Evolutionary conservation across 768 basidiomycete genomes (phyloP).

Genomic region (Cyclocybe cylindracea): DNA sequence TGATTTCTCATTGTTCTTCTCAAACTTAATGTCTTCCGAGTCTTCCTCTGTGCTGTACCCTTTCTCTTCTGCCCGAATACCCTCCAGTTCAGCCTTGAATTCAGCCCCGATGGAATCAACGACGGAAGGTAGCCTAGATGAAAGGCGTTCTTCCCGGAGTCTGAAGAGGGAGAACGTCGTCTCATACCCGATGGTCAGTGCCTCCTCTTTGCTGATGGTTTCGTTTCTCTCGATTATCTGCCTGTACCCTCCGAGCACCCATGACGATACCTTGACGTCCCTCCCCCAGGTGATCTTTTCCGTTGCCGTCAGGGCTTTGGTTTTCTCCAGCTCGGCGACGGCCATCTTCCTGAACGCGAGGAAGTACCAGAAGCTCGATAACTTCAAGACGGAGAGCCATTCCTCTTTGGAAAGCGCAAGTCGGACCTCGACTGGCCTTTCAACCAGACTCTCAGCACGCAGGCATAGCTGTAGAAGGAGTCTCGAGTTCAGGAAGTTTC

Average conservation of each 20-base stretch:
- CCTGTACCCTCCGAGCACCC: conserved; percentile 31
- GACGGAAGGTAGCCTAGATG: too few species aligned
- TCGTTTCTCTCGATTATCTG: conserved; percentile 21
- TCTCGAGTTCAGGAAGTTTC: conserved; percentile 7
- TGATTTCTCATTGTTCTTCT: too few species aligned
- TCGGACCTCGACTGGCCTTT: background rate
- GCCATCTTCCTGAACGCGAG: conserved; percentile 27
- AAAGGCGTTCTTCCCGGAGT: conserved; percentile 12
- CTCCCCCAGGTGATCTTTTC: conserved; percentile 33
- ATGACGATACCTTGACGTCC: conserved; percentile 30
- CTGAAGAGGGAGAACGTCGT: conserved; percentile 19
- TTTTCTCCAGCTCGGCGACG: conserved; percentile 22
- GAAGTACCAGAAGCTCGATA: conserved; percentile 41
- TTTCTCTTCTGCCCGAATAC: too few species aligned
- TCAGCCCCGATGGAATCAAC: too few species aligned
- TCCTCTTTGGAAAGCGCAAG: conserved; percentile 17
- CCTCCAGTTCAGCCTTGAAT: too few species aligned
- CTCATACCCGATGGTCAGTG: conserved; percentile 21
- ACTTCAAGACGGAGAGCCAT: conserved; percentile 40
- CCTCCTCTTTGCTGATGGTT: conserved; percentile 26
- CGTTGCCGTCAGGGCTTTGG: conserved; percentile 14
- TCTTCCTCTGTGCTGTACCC: too few species aligned
- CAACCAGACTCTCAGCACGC: background rate
- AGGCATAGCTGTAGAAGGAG: too few species aligned
- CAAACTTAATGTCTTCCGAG: too few species aligned